A percentile compares a stretch with the other conserved stretches of the same genome.
Evolutionary conservation across 192 early-diverging fungal genomes (phyloP).

Genomic region (Linnemannia schmuckeri): DNA sequence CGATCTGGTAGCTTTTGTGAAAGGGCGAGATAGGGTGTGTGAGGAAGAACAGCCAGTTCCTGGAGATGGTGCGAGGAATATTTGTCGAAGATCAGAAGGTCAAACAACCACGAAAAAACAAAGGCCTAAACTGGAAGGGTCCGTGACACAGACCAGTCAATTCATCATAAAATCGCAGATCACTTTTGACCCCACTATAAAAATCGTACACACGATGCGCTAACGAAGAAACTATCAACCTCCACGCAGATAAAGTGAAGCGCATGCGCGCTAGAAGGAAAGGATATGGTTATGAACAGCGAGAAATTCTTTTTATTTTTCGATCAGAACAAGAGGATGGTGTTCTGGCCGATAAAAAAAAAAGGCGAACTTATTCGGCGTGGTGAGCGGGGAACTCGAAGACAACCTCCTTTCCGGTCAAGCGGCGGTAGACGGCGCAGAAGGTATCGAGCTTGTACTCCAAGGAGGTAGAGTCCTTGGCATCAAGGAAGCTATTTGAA

Average conservation of each 20-base stretch:
- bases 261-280: neutral
- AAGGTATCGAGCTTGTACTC: conserved; percentile 99
- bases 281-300: conserved; percentile 17
- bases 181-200: neutral
- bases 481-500: conserved; percentile 85
- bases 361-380: conserved; percentile 55
- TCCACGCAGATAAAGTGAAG: no score
- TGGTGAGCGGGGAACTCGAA: conserved; percentile 93
- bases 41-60: no score
- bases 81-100: neutral
- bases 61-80: neutral
- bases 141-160: neutral
- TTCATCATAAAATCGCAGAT: neutral
- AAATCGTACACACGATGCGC: no score
- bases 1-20: no score
- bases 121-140: neutral
- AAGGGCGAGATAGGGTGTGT: no score
- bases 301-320: conserved; percentile 21
- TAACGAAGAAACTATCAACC: no score
- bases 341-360: neutral
- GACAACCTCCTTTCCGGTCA: conserved; percentile 98
- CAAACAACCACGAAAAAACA: neutral
- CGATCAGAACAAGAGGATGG: neutral
- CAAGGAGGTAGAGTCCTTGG: conserved; percentile 97
- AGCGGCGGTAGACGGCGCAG: conserved; percentile 94